Base-by-base conservation (phyloP, 345 rosid species). In the Aquilaria malaccensis region DNA sequence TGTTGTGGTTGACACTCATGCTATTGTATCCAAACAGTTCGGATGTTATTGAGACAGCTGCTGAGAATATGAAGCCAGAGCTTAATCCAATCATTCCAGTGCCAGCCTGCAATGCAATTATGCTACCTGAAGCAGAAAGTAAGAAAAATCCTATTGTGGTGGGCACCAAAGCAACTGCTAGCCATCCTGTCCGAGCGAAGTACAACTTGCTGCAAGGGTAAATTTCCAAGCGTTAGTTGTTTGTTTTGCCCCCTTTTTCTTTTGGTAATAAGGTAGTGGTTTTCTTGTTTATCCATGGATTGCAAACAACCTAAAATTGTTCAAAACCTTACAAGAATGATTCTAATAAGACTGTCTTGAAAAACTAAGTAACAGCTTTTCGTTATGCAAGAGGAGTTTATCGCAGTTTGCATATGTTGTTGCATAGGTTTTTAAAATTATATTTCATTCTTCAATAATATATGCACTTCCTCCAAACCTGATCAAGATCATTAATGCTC, bases 11-110 rank as follows among this genome's bases (percentile, higher is more conserved):
- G 59, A 91, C 82, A n/a, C 91, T 81, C 3, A 67, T 82, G 31
- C 86, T 91, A 55, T 84, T 83, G 3, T 86, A 85, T 41, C 97
- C 94, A 49, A 91, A 91, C 32, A 91, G 87, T 63, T 91, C 97
- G 0, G 94, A 85, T 9, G 97, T 91, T 63, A 91, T 73, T 11
- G 96, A 84, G 6, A 91, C 94, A 0, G 97, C 91, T 2, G 94
- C 86, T 2, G 97, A 72, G 47, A 91, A 84, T 46, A 84, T 54
- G 32, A 88, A 91, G 4, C 97, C 96, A 0, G 94, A 91, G 69
- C 96, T 87, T 47, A 91, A 72, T 10, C 91, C 97, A 2, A 91
- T 77, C 64, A 91, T 53, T 9, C 69, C 83, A 0, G 91, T 85
- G 50, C 86, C 68, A 0, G 67, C 57, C 2, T 43, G 80, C 67